Base-by-base conservation (phyloP, 768 basidiomycete genomes). In the Phaffia australis region DNA sequence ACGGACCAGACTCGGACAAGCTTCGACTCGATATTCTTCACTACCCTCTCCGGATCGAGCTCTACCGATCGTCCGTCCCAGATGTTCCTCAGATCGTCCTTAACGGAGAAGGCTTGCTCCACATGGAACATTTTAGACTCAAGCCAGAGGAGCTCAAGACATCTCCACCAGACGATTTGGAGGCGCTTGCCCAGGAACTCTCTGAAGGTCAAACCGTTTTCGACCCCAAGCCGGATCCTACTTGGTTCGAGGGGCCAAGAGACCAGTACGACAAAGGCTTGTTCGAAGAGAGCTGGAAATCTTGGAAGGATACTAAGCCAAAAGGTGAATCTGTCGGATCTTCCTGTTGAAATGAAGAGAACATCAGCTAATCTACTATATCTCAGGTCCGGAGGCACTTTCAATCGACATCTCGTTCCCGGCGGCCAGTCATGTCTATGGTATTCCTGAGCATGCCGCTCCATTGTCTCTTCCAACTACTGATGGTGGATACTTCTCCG, bases 361-460 rank as follows among this genome's bases (percentile, higher is more conserved):
- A n/a, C 18, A 63, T 7, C 52, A n/a, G 64, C 64, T 57, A 46
- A 65, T 55, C 50, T 9, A 14, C 42, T 50, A 25, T 49, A 5
- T 23, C 23, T 14, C 64, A 97, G 94, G 95, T 16, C 95, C 95
- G 35, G 92, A 99, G 76, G 91, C 88, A 0, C 82, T 97, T 65
- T 89, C 87, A 0, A 75, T 99, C 67, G 95, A 99, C 71, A 87
- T 99, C 72, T 83, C 83, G 60, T 98, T 98, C 82, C 94, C 94
- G 0, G 86, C 84, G 66, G 90, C 92, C 66, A 85, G 84, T 35
- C 87, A 89, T 57, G 85, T 97, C 65, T 99, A 91, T 71, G 95
- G 95, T 65, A 93, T 99, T 52, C 93, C 95, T 16, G 89, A 99
- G 76, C 95, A 92, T 70, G 94, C 95, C 18, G 89, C 93, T 2